Conservation (phyloP, 495 filamentous ascomycete genomes). For the Apiosordaria backusii region DNA sequence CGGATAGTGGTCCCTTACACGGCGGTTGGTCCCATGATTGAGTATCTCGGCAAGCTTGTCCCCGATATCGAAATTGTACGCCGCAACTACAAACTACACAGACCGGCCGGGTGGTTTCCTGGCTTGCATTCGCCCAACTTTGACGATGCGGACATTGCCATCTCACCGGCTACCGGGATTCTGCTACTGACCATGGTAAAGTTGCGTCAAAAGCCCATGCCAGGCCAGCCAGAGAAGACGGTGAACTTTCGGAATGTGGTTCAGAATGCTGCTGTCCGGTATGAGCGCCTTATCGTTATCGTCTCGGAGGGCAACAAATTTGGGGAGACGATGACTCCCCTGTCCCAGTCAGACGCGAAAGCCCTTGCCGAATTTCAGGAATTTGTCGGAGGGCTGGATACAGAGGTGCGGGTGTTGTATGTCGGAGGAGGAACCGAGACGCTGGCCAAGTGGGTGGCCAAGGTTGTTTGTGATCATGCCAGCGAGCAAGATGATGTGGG, state of each 20-base stretch:
- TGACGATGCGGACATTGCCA: constrained; percentile 70
- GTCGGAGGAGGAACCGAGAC: constrained; percentile 56
- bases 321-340: constrained; percentile 35
- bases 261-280: constrained; percentile 51
- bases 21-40: constrained; percentile 46
- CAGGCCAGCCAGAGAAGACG: constrained; percentile 50
- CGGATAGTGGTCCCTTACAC: constrained; percentile 49
- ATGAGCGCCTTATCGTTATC: constrained; percentile 69
- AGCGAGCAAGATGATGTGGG: constrained; percentile 28
- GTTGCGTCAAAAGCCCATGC: constrained; percentile 67
- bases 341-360: constrained; percentile 44
- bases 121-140: constrained; percentile 35
- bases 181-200: constrained; percentile 68
- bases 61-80: constrained; percentile 55
- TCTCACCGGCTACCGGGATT: constrained; percentile 68
- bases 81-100: constrained; percentile 52
- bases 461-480: constrained; percentile 40
- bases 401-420: constrained; percentile 47
- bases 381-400: constrained; percentile 45
- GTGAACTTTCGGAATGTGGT: constrained; percentile 57
- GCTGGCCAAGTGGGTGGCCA: constrained; percentile 56
- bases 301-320: constrained; percentile 53
- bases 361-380: constrained; percentile 54
- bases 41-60: constrained; percentile 47
- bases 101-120: constrained; percentile 31